Base-by-base conservation (phyloP, 129 eudicot species). In the Helianthus tuberosus region DNA sequence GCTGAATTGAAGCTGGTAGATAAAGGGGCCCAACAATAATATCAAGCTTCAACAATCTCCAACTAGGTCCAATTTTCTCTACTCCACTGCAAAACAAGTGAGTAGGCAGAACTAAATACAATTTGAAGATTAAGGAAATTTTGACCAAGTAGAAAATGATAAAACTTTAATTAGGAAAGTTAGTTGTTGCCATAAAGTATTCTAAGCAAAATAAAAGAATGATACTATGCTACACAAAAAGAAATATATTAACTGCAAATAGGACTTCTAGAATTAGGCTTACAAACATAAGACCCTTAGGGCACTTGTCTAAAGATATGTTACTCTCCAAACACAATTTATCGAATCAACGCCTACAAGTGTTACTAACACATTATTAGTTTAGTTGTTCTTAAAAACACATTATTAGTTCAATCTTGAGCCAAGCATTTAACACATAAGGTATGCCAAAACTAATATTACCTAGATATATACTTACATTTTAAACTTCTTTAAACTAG, bases 1-100 rank as follows among this genome's bases (percentile, higher is more conserved):
- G 77, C 82, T 69, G 77, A 78, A 70, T 75, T 69, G 77, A 78
- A 78, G 82, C 82, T 78, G 82, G 82, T 78, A 78, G 82, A 78
- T 78, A 78, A 72, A 64, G 82, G 77, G 52, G 73, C 77, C 82
- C 82, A 78, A 78, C 82, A 78, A 71, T 71, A 78, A 71, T 78
- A 78, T 78, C 82, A 78, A 71, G 82, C 82, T 51, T 63, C 67
- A 71, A 71, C 49, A 64, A 14, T 78, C 82, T 68, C 81, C 81
- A 68, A 77, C 75, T 77, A 77, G 75, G 38, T 68, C 11, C 58
- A 77, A 16, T 64, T 78, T 71, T 78, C 77, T 63, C 77, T 78
- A 78, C 73, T 16, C 60, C 72, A 78, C 82, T 78, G 77, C 82
- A 78, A 78, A 72, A 78, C 72, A 78, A 78, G 82, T 78, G 76